Evolutionary conservation across 1,284 basidiomycete genomes (phyloP), one percentile per base, ranked within the genome.

Genomic region (Xerocomus amazonicus): DNA sequence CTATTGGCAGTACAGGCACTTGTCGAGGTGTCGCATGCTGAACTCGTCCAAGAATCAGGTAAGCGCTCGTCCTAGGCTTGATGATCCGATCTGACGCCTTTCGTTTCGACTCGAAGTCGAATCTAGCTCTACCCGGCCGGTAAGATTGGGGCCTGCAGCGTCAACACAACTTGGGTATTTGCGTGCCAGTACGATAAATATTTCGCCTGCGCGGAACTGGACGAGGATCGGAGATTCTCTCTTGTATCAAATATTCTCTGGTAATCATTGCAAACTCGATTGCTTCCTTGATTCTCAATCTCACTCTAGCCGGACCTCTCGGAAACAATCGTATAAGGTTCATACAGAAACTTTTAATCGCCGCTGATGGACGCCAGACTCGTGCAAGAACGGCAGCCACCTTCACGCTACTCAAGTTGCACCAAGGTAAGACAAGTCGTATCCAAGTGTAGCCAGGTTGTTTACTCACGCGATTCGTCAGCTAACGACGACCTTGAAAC

Each of bases 201-300:
- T 55, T 28, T 55, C 53, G 3, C 53, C 53, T 28, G 45, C 53
- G 6, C 40, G 53, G n/a, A 55, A 55, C 45, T 55, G 53, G 53
- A 55, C 31, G 37, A 46, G 53, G 41, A 55, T 55, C 4, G 53
- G 53, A 16, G 53, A 55, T 40, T 44, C 53, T 3, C 53, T 55
- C 33, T 12, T 55, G n/a, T 47, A 55, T 9, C 43, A 47, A 27
- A 47, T 55, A 36, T 55, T 55, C 27, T 50, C 53, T 26, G 27
- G 53, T 55, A 4, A 55, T 23, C 19, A 44, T 17, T 6, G 6
- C 9, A 3, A 23, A 44, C 14, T 37, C 6, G 16, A 26, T 17
- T 7, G 13, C 14, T 35, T 34, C 37, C 6, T 34, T 51, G 5
- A 27, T 33, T 31, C 32, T 35, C 0, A 36, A 37, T 12, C 29